These are phyloP conservation scores for Pleurotus djamor DNA, from an alignment of 768 basidiomycete species.

Conservation along the genomic window DNA sequence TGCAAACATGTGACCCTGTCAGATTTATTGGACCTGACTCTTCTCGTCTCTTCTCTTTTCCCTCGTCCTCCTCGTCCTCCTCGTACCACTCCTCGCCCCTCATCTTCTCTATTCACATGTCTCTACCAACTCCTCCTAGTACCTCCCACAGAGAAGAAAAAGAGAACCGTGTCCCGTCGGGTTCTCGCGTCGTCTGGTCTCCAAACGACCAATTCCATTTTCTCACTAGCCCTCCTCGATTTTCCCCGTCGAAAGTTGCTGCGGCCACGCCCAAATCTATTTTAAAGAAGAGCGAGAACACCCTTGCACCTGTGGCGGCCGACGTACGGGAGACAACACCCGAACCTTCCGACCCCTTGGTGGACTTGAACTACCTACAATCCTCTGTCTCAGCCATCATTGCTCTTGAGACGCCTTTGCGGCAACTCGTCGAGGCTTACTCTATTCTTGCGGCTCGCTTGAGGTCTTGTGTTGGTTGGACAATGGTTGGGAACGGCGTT, in stretches of 20 bases:
- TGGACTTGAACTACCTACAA: conserved; percentile 62
- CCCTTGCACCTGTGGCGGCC: conserved; percentile 31
- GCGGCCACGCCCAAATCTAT: conserved; percentile 58
- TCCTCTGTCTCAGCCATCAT: conserved; percentile 63
- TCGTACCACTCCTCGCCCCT: conserved; percentile 13
- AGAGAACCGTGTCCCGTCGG: conserved; percentile 30
- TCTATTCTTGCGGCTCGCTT: conserved; percentile 67
- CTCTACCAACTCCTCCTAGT: conserved; percentile 59
- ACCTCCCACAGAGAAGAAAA: conserved; percentile 61
- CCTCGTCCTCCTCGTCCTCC: conserved; percentile 9
- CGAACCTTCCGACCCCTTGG: conserved; percentile 70
- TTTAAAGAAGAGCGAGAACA: conserved; percentile 50
- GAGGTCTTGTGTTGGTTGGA: conserved; percentile 27
- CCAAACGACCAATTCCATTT: conserved; percentile 46
- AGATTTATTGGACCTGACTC: conserved; percentile 16
- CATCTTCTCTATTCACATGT: conserved; percentile 24
- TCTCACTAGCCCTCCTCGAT: conserved; percentile 28
- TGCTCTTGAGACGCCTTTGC: conserved; percentile 40
- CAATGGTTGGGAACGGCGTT: too few relatives aligned
- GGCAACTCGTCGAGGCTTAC: conserved; percentile 73
- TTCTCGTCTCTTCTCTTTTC: conserved; percentile 10
- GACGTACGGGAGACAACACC: conserved; percentile 66
- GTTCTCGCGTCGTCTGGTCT: conserved; percentile 48
- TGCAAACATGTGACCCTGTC: conserved; percentile 18
- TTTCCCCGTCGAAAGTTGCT: conserved; percentile 24